Conservation (phyloP, 202 grass and related monocot species). For the Eragrostis tef region DNA sequence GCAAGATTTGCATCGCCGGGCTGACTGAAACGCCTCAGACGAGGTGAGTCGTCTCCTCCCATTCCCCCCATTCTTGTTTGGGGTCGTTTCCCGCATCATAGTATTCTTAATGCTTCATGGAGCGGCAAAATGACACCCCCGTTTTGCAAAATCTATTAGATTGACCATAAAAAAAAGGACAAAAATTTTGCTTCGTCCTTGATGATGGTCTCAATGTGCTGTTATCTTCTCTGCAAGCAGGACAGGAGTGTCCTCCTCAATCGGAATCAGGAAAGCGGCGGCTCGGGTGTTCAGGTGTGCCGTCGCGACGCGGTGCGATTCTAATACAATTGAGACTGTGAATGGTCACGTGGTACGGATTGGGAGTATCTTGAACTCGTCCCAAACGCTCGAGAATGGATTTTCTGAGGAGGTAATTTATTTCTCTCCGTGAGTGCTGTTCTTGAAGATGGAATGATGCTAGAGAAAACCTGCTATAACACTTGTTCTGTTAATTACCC, state of each 20-base stretch:
- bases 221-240: slow-evolving; percentile 42
- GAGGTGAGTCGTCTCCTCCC: background rate
- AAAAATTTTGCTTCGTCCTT: slow-evolving; percentile 12
- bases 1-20: slow-evolving; percentile 44
- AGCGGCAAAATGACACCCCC: background rate
- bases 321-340: slow-evolving; percentile 50
- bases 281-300: slow-evolving; percentile 48
- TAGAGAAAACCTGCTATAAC: background rate
- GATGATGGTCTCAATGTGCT: slow-evolving; percentile 14
- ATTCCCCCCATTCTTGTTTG: background rate
- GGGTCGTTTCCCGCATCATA: background rate
- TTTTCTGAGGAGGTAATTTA: slow-evolving; percentile 64
- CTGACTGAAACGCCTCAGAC: background rate
- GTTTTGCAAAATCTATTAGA: background rate
- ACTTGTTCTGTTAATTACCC: too few species aligned
- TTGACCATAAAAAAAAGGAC: background rate
- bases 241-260: background rate
- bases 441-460: background rate
- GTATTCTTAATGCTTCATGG: too few species aligned
- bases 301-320: slow-evolving; percentile 29
- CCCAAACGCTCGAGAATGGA: slow-evolving; percentile 46
- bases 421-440: background rate
- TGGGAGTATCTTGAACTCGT: slow-evolving; percentile 42
- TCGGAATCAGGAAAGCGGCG: slow-evolving; percentile 35
- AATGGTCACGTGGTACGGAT: slow-evolving; percentile 48